These are phyloP conservation scores for Syncephalastrum racemosum DNA, from an alignment of 371 early-diverging fungal species.

Conservation along the genomic window DNA sequence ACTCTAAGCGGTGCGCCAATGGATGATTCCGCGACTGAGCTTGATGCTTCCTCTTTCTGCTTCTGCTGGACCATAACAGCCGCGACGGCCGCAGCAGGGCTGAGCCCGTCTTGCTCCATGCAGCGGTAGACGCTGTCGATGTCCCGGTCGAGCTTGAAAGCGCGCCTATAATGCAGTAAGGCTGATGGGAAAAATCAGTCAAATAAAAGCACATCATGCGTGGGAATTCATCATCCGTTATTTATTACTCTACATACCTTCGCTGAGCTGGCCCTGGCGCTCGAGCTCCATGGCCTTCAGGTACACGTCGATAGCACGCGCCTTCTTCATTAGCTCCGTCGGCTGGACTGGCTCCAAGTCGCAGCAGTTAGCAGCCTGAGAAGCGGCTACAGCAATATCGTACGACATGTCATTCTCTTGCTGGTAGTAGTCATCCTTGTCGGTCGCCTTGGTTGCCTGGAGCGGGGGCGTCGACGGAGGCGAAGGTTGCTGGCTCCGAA, in stretches of 20 bases:
- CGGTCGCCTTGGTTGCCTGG: no score
- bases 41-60: no score
- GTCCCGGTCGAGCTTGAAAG: conserved; percentile 35
- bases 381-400: no score
- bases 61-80: no score
- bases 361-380: no score
- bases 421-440: no score
- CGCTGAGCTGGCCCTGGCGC: conserved; percentile 28
- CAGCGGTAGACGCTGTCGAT: conserved; percentile 26
- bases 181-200: conserved; percentile 23
- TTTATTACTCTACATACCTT: conserved; percentile 24
- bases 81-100: neutral
- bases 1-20: no score
- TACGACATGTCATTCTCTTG: no score
- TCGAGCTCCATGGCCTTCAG: conserved; percentile 39
- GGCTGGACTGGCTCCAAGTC: no score
- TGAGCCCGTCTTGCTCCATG: conserved; percentile 6
- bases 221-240: neutral
- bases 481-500: conserved; percentile 1
- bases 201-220: conserved; percentile 3
- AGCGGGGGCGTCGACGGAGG: no score
- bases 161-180: conserved; percentile 32
- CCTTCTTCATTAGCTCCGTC: no score
- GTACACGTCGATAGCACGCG: conserved; percentile 26
- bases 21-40: no score